Evolutionary conservation across 208 protist species (phyloP).

Genomic region (Leptomonas pyrrhocoris): DNA sequence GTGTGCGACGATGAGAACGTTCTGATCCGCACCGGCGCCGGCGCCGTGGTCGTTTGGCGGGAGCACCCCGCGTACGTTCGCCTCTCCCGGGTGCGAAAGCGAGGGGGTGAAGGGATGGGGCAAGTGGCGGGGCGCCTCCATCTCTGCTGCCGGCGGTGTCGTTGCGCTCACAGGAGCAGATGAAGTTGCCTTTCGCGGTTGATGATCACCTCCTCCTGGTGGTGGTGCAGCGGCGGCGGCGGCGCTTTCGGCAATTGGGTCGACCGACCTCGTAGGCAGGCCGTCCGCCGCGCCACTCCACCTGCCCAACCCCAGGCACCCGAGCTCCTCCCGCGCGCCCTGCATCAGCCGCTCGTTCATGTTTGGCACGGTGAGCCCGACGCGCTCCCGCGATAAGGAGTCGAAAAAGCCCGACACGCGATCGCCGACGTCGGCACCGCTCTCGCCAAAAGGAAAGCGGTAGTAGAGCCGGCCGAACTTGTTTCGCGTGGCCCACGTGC

Average conservation of each 20-base stretch:
- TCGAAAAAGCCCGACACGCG: conserved; percentile 90
- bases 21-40: conserved; percentile 58
- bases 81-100: conserved; percentile 27
- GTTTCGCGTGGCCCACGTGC: conserved; percentile 71
- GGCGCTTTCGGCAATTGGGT: background rate
- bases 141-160: background rate
- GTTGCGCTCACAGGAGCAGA: background rate
- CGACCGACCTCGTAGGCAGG: background rate
- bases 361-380: conserved; percentile 67
- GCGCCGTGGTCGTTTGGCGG: conserved; percentile 32
- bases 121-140: background rate
- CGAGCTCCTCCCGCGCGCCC: conserved; percentile 24
- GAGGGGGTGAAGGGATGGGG: conserved; percentile 4
- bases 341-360: conserved; percentile 45
- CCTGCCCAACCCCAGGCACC: conserved; percentile 11
- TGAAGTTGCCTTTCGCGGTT: background rate
- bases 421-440: conserved; percentile 90
- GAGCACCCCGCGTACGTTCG: conserved; percentile 22
- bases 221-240: no score
- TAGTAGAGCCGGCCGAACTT: conserved; percentile 90
- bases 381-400: conserved; percentile 74
- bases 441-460: conserved; percentile 91
- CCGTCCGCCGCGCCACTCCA: conserved; percentile 18
- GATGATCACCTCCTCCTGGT: no score
- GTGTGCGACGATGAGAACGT: conserved; percentile 88